phyloP scores from a whole-genome alignment of 2,329 filamentous ascomycete species.

The Fusarium euwallaceae region DNA sequence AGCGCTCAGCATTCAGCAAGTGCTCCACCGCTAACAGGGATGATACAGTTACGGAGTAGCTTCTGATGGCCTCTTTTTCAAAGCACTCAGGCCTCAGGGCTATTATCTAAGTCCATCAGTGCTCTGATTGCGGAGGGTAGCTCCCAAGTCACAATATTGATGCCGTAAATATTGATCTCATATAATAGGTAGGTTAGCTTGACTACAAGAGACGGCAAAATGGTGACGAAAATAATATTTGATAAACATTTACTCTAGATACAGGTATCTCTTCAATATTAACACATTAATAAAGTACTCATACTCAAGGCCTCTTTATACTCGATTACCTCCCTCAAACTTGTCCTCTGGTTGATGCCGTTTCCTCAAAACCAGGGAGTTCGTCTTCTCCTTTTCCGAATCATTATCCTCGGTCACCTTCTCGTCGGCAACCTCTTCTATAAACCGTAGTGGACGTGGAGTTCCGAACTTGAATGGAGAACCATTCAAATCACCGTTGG shows the following conservation, averaged over 20 bases:
- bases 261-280: neutral
- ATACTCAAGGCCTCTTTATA: neutral
- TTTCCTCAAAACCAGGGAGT: neutral
- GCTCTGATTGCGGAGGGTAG: neutral
- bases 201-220: neutral
- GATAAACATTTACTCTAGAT: neutral
- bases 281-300: neutral
- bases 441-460: constrained; percentile 22
- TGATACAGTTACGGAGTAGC: neutral
- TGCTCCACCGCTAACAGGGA: neutral
- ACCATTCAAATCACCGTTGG: constrained; percentile 1
- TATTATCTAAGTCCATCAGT: neutral
- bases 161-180: neutral
- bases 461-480: constrained; percentile 26
- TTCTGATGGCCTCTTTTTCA: neutral
- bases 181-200: neutral
- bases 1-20: neutral
- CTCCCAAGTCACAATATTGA: neutral
- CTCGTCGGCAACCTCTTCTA: constrained; percentile 13
- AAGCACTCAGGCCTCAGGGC: neutral
- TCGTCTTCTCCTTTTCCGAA: neutral
- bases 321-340: neutral
- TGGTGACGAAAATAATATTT: neutral
- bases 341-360: neutral
- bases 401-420: neutral